These are phyloP conservation scores for Neurospora crassa DNA, from an alignment of 2,329 filamentous ascomycete species.

Conservation along the genomic window DNA sequence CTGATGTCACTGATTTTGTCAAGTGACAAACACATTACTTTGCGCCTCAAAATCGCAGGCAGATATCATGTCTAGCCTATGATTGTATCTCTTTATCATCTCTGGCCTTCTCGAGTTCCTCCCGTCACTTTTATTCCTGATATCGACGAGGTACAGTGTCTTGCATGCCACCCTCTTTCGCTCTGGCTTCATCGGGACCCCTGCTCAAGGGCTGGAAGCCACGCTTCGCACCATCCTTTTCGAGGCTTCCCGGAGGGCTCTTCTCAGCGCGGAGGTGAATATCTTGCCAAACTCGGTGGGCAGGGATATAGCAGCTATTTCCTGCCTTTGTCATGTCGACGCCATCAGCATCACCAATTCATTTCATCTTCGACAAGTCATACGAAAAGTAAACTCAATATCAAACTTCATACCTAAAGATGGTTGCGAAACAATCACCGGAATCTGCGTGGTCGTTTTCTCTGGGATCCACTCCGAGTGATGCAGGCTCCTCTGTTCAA, in stretches of 20 bases:
- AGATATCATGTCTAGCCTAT: neutral
- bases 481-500: conserved; percentile 16
- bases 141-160: neutral
- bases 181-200: conserved; percentile 11
- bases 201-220: neutral
- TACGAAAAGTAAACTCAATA: neutral
- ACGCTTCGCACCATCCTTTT: conserved; percentile 9
- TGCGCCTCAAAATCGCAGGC: neutral
- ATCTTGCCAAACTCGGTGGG: conserved; percentile 5
- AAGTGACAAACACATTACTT: neutral
- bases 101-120: neutral
- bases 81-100: neutral
- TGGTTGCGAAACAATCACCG: neutral
- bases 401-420: neutral
- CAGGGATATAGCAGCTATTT: neutral
- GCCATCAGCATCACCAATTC: neutral
- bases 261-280: neutral
- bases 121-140: neutral
- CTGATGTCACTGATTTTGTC: neutral
- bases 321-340: neutral
- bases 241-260: conserved; percentile 16
- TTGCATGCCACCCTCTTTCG: conserved; percentile 12
- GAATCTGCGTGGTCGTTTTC: neutral
- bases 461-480: conserved; percentile 11
- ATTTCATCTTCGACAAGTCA: neutral